Base-by-base conservation (phyloP, 2,329 filamentous ascomycete genomes). In the Fusarium decemcellulare region DNA sequence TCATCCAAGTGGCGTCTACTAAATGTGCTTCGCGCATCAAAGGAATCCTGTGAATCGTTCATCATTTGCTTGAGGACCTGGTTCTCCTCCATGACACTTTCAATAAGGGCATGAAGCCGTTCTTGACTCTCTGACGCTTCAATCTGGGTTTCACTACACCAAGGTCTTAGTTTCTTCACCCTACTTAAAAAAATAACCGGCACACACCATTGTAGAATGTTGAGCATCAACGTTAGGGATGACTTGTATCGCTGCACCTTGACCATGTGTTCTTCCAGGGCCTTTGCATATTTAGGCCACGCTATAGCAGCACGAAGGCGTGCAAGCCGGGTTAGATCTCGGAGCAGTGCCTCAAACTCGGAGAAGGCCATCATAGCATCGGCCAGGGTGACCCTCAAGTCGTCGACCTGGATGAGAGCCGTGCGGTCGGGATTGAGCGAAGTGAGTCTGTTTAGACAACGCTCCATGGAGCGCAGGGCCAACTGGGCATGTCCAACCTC, bases 341-440 rank as follows among this genome's bases (percentile, higher is more conserved):
- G 32, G 14, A 50, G 47, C 10, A 52, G 11, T 9, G 9, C 27
- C 34, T 52, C 15, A 10, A 52, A 52, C 9, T 52, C 34, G 4
- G 50, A 39, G 34, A 52, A 52, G 23, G 34, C 50, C 23, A 52
- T 40, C 50, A 52, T 40, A 15, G 50, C 50, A 52, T 52, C 50
- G n/a, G 34, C n/a, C 15, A 52, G 10, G 18, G 34, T 52, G 15
- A 40, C 50, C 27, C 32, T 54, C 51, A 54, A 32, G 27, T 43
- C 27, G 23, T 54, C 51, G 30, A 54, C 29, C 37, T 34, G 47
- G 29, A 54, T 54, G 23, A 54, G 40, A 16, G 39, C 37, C n/a
- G 51, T 27, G 42, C 51, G 51, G 15, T 27, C 14, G 12, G 51
- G 51, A 11, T 34, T 54, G n/a, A 54, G 39, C n/a, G 37, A 54